Evolutionary conservation across 116 monocot genomes (phyloP), one percentile per base, ranked within the genome.

Genomic region (Phalaenopsis hybrid): DNA sequence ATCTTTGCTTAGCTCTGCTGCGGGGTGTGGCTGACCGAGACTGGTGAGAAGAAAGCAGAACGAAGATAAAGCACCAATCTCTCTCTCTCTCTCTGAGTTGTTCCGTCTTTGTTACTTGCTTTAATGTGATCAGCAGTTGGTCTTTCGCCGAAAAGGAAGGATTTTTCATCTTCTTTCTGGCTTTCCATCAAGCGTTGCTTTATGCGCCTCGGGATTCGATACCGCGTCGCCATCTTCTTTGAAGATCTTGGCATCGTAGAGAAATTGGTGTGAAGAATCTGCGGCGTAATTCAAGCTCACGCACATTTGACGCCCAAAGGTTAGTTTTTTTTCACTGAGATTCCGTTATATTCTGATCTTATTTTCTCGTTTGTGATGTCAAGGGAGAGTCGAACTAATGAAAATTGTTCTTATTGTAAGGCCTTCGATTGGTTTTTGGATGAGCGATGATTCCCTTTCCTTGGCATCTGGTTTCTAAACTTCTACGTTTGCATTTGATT

Each of bases 11-110:
- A 73, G 37, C 41, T 73, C 72, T 73, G 72, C 37, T 37, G 41
- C 41, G 3, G 8, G 4, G 72, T 17, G 72, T 4, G 31, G 41
- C 37, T 13, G 72, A 73, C 25, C 2, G 72, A 2, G 72, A 41
- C 46, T 0, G 48, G 44, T 44, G 76, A 76, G 45, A n/a, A 23
- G 76, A 76, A 76, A 48, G 76, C 15, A 48, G 76, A 76, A 76
- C 2, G 20, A 18, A 48, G 37, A 41, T 25, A 43, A 28, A 41
- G 28, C 33, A 33, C 16, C 74, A 17, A 31, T 44, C 3, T 41
- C 43, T 76, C n/a, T 76, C 46, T 76, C 49, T 74, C 76, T 76
- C 76, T 76, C 48, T 65, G 23, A 65, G 15, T 55, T 55, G 52
- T 52, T 52, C 52, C 15, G 11, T 15, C 52, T 52, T 52, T 52